Percentiles rank a stretch among this genome's conserved stretches.
These are phyloP conservation scores for Nyssa sinensis DNA, from an alignment of 148 eudicot species.

Conservation along the genomic window DNA sequence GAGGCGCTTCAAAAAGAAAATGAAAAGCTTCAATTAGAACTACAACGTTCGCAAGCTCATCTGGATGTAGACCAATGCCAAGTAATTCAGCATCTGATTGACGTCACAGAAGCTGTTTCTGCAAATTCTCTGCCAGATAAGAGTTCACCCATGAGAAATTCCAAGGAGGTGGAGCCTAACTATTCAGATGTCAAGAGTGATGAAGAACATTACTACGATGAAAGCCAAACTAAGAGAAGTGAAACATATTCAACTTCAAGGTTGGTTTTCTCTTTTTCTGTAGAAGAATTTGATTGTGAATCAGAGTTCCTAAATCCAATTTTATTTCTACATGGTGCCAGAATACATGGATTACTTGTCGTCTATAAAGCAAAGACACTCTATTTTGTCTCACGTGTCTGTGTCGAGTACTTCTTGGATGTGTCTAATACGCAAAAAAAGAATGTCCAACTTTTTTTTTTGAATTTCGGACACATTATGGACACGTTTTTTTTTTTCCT, in stretches of 20 bases:
- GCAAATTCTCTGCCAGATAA: conserved; percentile 46
- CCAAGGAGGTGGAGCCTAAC: conserved; percentile 40
- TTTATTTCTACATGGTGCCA: too few species aligned
- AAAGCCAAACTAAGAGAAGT: conserved; percentile 36
- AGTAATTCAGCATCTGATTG: conserved; percentile 85
- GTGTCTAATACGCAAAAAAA: too few species aligned
- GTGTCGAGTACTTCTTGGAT: too few species aligned
- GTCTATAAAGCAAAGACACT: too few species aligned
- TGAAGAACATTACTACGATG: conserved; percentile 38
- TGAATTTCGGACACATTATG: too few species aligned
- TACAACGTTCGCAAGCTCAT: conserved; percentile 79
- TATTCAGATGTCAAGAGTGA: conserved; percentile 33
- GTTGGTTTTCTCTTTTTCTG: conserved; percentile 33
- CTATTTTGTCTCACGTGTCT: too few species aligned
- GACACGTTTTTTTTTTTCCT: too few species aligned
- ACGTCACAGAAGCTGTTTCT: conserved; percentile 76
- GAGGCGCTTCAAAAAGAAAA: conserved; percentile 84
- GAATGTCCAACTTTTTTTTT: too few species aligned
- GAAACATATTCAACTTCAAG: conserved; percentile 47
- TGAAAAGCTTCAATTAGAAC: conserved; percentile 81
- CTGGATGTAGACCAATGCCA: conserved; percentile 80
- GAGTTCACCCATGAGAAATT: conserved; percentile 35
- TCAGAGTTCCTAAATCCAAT: background rate
- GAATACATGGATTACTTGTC: too few species aligned
- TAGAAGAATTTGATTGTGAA: background rate